Conservation (phyloP, 140 eudicot species). For the Bidens hawaiensis region DNA sequence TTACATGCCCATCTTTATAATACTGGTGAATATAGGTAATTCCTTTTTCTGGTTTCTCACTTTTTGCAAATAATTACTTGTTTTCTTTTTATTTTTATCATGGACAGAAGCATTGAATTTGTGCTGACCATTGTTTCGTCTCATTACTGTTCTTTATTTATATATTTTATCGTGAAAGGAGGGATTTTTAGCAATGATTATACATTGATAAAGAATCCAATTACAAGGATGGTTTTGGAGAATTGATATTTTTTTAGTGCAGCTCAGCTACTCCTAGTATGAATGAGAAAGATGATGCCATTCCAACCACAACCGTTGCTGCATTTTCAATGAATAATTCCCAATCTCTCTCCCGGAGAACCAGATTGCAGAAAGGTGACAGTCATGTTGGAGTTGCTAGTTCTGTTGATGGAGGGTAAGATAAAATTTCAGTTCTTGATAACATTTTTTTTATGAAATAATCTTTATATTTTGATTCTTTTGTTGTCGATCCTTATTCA, state of each 20-base stretch:
- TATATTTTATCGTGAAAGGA: background rate
- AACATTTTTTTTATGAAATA: background rate
- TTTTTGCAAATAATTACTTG: slow-evolving; percentile 9
- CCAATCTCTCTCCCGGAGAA: slow-evolving; percentile 86
- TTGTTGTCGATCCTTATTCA: slow-evolving; percentile 1
- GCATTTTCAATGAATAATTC: slow-evolving; percentile 59
- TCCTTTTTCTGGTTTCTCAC: slow-evolving; percentile 8
- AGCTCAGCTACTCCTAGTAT: slow-evolving; percentile 72
- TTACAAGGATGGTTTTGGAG: slow-evolving; percentile 16
- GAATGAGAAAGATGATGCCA: slow-evolving; percentile 72
- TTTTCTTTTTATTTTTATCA: background rate
- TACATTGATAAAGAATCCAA: background rate
- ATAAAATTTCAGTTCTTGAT: background rate
- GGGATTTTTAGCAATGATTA: background rate
- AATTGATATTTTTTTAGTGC: slow-evolving; percentile 36
- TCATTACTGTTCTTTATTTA: background rate
- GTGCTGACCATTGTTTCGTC: background rate
- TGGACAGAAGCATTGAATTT: slow-evolving; percentile 3
- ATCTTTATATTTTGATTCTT: background rate
- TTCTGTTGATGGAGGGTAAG: slow-evolving; percentile 90
- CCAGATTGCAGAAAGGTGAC: slow-evolving; percentile 69
- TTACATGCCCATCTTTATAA: slow-evolving; percentile 96
- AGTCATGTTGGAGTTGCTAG: slow-evolving; percentile 53
- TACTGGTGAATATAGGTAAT: slow-evolving; percentile 89
- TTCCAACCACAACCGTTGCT: slow-evolving; percentile 67